Evolutionary conservation across 208 protist genomes (phyloP).

Genomic region (Acanthamoeba castellanii): DNA sequence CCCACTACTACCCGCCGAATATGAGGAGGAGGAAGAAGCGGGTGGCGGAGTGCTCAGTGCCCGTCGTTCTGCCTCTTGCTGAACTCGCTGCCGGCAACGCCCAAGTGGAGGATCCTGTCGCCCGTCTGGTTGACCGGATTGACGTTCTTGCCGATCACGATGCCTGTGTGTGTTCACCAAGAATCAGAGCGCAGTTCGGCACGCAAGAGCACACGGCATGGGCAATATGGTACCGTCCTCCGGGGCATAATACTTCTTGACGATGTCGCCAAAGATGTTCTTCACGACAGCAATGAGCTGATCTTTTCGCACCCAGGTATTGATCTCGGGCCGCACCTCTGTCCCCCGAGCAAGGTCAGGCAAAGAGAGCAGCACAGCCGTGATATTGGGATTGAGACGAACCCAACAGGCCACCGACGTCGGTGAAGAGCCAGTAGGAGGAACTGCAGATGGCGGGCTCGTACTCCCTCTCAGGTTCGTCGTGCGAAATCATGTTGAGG

Average conservation of each 20-base stretch:
- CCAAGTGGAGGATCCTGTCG: conserved; percentile 83
- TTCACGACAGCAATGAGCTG: conserved; percentile 77
- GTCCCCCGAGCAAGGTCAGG: neutral
- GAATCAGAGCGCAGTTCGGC: neutral
- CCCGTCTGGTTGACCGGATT: conserved; percentile 81
- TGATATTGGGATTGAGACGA: neutral
- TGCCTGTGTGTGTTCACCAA: neutral
- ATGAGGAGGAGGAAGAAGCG: neutral
- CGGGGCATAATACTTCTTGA: conserved; percentile 78
- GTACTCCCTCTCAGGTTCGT: conserved; percentile 46
- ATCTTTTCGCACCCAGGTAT: conserved; percentile 81
- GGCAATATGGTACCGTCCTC: conserved; percentile 46
- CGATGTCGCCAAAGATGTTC: conserved; percentile 82
- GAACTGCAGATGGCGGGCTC: conserved; percentile 71
- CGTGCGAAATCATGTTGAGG: conserved; percentile 78
- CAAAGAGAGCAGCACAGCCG: neutral
- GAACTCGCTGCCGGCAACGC: conserved; percentile 73
- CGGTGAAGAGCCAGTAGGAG: conserved; percentile 79
- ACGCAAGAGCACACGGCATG: too few relatives aligned
- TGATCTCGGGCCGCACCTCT: conserved; percentile 79
- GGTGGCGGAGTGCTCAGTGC: conserved; percentile 6
- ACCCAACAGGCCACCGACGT: conserved; percentile 66
- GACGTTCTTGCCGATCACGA: conserved; percentile 80
- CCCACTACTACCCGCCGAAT: neutral
- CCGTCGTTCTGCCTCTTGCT: conserved; percentile 48